These are phyloP conservation scores for Fusarium multiceps DNA, from an alignment of 2,329 filamentous ascomycete genomes.

Conservation along the genomic window DNA sequence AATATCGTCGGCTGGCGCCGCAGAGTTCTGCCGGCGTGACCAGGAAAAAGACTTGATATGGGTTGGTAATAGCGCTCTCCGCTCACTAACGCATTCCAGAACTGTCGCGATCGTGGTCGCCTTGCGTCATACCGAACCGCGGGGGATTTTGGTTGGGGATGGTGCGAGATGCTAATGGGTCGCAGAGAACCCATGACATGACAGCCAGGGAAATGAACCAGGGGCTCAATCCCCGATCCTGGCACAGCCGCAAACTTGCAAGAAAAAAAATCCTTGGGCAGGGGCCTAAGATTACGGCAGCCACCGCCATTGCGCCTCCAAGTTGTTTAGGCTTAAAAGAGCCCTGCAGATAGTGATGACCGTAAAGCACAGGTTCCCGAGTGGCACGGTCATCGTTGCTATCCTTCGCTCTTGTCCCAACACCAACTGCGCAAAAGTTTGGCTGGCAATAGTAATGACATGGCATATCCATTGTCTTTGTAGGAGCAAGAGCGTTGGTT, in stretches of 20 bases:
- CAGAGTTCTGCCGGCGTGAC: conserved; percentile 35
- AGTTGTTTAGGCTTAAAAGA: conserved; percentile 41
- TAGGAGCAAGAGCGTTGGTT: conserved; percentile 12
- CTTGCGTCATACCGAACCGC: conserved; percentile 45
- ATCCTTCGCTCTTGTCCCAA: conserved; percentile 21
- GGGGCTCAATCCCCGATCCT: conserved; percentile 32
- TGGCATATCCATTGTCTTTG: conserved; percentile 4
- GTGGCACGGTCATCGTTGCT: conserved; percentile 25
- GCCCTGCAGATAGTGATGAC: conserved; percentile 39
- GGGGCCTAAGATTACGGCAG: conserved; percentile 36
- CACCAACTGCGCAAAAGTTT: conserved; percentile 28
- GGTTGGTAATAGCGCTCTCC: conserved; percentile 31
- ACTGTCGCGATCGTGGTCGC: conserved; percentile 30
- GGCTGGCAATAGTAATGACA: background rate
- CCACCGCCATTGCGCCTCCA: conserved; percentile 40
- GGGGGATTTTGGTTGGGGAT: conserved; percentile 35
- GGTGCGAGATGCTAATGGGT: conserved; percentile 32
- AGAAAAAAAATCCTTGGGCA: conserved; percentile 29
- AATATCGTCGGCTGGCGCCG: conserved; percentile 28
- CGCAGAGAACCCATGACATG: conserved; percentile 44
- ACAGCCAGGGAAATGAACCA: conserved; percentile 37
- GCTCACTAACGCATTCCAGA: conserved; percentile 39
- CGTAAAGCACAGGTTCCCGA: conserved; percentile 36
- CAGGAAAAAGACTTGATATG: conserved; percentile 29
- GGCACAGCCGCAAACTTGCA: conserved; percentile 29